phyloP scores from a whole-genome alignment of 2,329 filamentous ascomycete species.

The Fusarium sp. region DNA sequence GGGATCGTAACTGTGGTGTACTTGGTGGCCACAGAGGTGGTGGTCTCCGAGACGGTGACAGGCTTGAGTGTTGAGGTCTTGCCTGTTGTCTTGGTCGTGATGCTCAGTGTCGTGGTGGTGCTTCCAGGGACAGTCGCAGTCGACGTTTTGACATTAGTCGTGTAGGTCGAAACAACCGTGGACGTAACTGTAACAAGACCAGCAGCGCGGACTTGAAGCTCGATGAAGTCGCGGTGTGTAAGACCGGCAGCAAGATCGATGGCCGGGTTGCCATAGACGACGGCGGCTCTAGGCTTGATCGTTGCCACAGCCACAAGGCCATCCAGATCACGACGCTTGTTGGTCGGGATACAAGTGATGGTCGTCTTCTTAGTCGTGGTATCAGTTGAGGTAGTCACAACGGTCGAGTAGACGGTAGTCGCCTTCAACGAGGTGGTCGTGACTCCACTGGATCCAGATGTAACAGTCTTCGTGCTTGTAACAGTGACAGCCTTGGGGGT shows the following conservation, averaged over 20 bases:
- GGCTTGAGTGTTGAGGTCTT: slow-evolving; percentile 29
- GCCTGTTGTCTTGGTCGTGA: slow-evolving; percentile 23
- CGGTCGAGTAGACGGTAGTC: slow-evolving; percentile 35
- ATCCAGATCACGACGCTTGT: slow-evolving; percentile 24
- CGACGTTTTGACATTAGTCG: slow-evolving; percentile 28
- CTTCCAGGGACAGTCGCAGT: slow-evolving; percentile 24
- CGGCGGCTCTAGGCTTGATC: slow-evolving; percentile 12
- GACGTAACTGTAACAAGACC: slow-evolving; percentile 17
- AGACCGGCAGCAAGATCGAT: slow-evolving; percentile 10
- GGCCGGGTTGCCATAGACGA: slow-evolving; percentile 27
- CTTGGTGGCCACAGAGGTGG: slow-evolving; percentile 22
- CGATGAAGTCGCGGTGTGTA: slow-evolving; percentile 19
- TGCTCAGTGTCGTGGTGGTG: slow-evolving; percentile 21
- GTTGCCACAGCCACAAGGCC: not conserved
- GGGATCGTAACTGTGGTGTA: slow-evolving; percentile 22
- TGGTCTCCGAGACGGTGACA: slow-evolving; percentile 12
- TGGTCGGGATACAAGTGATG: slow-evolving; percentile 32
- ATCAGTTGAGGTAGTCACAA: slow-evolving; percentile 37
- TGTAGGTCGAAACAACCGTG: slow-evolving; percentile 25
- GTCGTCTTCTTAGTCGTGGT: slow-evolving; percentile 34
- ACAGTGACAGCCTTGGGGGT: slow-evolving; percentile 35
- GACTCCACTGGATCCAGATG: slow-evolving; percentile 29
- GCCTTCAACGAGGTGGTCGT: slow-evolving; percentile 39
- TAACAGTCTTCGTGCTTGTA: slow-evolving; percentile 34
- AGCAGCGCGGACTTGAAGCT: slow-evolving; percentile 23